Conservation (phyloP, 352 stramenopile species). For the Pythium aquatile region DNA sequence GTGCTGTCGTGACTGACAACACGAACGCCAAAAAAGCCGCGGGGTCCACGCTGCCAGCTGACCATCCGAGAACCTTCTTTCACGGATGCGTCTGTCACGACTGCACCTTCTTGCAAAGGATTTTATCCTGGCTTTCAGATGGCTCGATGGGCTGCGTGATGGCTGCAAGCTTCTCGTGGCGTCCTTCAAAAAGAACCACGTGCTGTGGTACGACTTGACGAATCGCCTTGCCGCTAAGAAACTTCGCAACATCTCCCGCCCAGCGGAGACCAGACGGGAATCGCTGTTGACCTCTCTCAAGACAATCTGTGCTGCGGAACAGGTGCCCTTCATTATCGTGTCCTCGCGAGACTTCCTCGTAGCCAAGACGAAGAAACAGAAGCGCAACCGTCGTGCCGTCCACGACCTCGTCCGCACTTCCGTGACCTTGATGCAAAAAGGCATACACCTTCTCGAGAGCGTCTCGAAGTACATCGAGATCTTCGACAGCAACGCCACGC, state of each 20-base stretch:
- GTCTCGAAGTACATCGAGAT: background rate
- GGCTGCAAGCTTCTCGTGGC: background rate
- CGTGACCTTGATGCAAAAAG: too few species aligned
- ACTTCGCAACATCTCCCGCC: background rate
- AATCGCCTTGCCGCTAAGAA: background rate
- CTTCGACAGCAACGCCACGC: conserved; percentile 4
- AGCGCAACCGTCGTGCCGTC: background rate
- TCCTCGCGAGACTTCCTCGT: background rate
- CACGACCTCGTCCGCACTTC: conserved; percentile 12
- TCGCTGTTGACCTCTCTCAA: background rate
- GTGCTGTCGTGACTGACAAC: conserved; percentile 9
- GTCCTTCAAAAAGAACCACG: background rate
- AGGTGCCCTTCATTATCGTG: background rate
- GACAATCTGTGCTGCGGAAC: background rate
- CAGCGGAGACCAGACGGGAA: background rate
- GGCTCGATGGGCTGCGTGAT: background rate
- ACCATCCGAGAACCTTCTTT: background rate
- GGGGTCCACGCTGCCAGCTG: background rate
- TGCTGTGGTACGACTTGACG: background rate
- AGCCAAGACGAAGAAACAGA: background rate
- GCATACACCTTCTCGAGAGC: background rate
- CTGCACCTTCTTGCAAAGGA: conserved; percentile 1
- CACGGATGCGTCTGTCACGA: conserved; percentile 2
- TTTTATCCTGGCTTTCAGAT: background rate
- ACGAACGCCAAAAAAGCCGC: conserved; percentile 1